These are phyloP conservation scores for Sisymbrium altissimum DNA, from an alignment of 345 rosid species.

Conservation along the genomic window DNA sequence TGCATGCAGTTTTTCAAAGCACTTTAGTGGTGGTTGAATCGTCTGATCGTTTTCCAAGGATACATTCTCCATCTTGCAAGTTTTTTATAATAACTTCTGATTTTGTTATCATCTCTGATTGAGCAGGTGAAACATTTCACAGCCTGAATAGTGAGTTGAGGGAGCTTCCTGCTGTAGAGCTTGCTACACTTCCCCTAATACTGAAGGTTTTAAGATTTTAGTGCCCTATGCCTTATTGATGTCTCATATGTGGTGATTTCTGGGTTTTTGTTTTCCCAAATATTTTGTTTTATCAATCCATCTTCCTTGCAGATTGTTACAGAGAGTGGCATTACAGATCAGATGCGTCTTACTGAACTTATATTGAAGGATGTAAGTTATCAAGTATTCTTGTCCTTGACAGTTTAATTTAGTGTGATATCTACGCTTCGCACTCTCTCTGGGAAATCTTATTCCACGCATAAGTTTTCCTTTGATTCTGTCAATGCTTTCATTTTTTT, in stretches of 20 bases:
- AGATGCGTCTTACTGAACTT: conserved; percentile 75
- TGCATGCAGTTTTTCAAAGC: background rate
- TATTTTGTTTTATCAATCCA: conserved; percentile 29
- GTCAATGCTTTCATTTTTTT: background rate
- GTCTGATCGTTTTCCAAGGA: background rate
- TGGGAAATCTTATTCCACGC: conserved; percentile 1
- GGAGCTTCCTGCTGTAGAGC: conserved; percentile 93
- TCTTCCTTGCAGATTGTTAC: conserved; percentile 49
- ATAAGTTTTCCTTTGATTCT: conserved; percentile 11
- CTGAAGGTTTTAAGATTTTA: conserved; percentile 78
- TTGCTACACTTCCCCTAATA: conserved; percentile 80
- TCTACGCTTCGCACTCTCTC: background rate
- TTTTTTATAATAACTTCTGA: background rate
- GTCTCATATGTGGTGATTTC: background rate
- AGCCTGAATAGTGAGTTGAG: conserved; percentile 73
- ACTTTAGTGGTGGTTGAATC: conserved; percentile 5
- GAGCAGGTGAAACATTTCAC: conserved; percentile 80
- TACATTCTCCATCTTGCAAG: background rate
- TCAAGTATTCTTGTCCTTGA: background rate
- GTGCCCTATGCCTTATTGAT: conserved; percentile 12
- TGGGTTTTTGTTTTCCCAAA: conserved; percentile 50
- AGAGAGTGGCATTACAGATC: conserved; percentile 92
- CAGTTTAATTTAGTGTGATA: background rate
- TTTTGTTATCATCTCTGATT: conserved; percentile 14
- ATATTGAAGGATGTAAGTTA: conserved; percentile 76